phyloP scores from a whole-genome alignment of 345 rosid species.

The Heritiera littoralis region DNA sequence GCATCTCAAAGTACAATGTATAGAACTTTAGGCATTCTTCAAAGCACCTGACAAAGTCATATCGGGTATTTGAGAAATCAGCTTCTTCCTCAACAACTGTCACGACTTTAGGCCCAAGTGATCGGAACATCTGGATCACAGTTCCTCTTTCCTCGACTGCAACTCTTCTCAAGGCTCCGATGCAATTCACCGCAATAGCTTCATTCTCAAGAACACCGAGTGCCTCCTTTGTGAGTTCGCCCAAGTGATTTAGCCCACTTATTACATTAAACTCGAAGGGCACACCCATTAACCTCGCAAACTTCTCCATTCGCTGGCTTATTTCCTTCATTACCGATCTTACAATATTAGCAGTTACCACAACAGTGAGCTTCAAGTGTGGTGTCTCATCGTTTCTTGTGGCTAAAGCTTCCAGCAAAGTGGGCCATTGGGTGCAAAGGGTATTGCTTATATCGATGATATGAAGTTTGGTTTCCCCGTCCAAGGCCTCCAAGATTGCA shows the following conservation, averaged over 20 bases:
- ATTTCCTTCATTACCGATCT: conserved; percentile 64
- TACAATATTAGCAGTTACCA: conserved; percentile 48
- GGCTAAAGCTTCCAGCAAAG: conserved; percentile 65
- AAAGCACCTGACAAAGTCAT: conserved; percentile 60
- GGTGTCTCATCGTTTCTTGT: conserved; percentile 72
- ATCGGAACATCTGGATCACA: conserved; percentile 44
- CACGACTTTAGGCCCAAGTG: conserved; percentile 49
- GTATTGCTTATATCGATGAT: conserved; percentile 73
- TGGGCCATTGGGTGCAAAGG: conserved; percentile 94
- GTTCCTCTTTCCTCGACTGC: conserved; percentile 42
- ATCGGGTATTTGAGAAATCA: conserved; percentile 51
- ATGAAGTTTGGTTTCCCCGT: conserved; percentile 65
- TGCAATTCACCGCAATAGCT: conserved; percentile 64
- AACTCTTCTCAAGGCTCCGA: conserved; percentile 55
- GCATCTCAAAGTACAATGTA: conserved; percentile 65
- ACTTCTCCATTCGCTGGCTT: conserved; percentile 76
- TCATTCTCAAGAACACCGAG: conserved; percentile 54
- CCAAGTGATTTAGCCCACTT: conserved; percentile 40
- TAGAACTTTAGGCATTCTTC: conserved; percentile 73
- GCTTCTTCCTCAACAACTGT: conserved; percentile 82
- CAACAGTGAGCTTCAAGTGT: conserved; percentile 65
- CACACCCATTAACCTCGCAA: conserved; percentile 80
- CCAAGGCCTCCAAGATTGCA: conserved; percentile 71
- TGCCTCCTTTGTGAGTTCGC: conserved; percentile 50
- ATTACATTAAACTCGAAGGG: conserved; percentile 67